Base-by-base conservation (phyloP, 1,284 basidiomycete species). In the Neotropicomus parvogracilis region DNA sequence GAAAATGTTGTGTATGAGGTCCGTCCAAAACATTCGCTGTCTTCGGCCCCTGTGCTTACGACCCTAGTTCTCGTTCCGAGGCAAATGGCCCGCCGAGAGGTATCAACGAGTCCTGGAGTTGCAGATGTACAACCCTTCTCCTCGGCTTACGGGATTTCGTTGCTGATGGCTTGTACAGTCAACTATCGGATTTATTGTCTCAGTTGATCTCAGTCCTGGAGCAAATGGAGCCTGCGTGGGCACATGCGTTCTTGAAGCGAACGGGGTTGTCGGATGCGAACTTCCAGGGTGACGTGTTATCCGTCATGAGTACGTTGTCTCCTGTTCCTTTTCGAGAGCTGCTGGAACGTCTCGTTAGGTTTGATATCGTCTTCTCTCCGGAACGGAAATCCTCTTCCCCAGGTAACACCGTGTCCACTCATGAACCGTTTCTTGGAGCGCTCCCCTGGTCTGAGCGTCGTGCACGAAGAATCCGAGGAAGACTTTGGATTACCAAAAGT, bases 391-490 rank as follows among this genome's bases (percentile, higher is more conserved):
- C 82, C 91, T 0, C 69, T 95, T 16, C 91, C 91, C 0, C 91
- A 95, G 60, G 88, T 94, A 39, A 92, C 89, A 0, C 88, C 91
- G 0, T 87, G 85, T 54, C 91, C 91, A 0, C 73, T 94, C 3
- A 70, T 92, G 0, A 83, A 91, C 58, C 76, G 90, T 8, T 90
- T 90, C 58, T 76, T 83, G 71, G 63, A 73, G n/a, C 69, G 75
- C 43, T 72, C 70, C 32, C 78, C 83, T 40, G 85, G 83, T 0
- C 62, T 88, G 26, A 78, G 84, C 40, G 72, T 87, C 19, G 75
- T 85, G 19, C 75, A 81, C 20, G 74, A 79, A 50, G 81, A 84
- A 39, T 75, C 76, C 0, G 83, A 85, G 53, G 83, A 85, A 43
- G 81, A 85, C 53, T 85, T 79, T 57, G 83, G 83, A 1, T 67